Evolutionary conservation across 805 yeast species (phyloP).

Genomic region (Candida incommunis): DNA sequence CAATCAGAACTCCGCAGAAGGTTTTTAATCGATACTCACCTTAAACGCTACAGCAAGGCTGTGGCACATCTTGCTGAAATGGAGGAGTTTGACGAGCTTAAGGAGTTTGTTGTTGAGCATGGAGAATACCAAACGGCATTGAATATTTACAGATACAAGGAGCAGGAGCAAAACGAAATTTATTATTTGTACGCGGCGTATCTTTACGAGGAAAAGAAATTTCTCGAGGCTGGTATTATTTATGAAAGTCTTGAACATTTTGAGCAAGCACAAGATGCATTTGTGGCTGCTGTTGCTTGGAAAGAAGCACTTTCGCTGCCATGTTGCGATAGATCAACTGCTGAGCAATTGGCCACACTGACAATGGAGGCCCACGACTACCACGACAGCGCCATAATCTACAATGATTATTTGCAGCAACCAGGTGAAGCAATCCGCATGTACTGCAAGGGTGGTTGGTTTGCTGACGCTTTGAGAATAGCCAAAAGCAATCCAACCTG

Average conservation of each 20-base stretch:
- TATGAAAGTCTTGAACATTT: constrained; percentile 52
- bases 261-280: constrained; percentile 55
- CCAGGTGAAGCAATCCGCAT: constrained; percentile 47
- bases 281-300: constrained; percentile 65
- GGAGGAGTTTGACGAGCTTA: constrained; percentile 36
- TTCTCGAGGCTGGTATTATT: constrained; percentile 63
- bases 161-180: constrained; percentile 34
- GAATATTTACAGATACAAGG: constrained; percentile 36
- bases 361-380: constrained; percentile 49
- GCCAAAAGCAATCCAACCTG: constrained; percentile 27
- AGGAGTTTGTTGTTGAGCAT: constrained; percentile 56
- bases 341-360: constrained; percentile 44
- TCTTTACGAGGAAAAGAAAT: constrained; percentile 41
- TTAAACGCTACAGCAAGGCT: constrained; percentile 58
- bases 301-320: constrained; percentile 60
- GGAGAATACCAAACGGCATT: constrained; percentile 58
- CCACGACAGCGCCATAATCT: constrained; percentile 68
- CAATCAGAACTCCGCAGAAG: constrained; percentile 52
- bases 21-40: constrained; percentile 66
- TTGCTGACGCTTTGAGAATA: constrained; percentile 61
- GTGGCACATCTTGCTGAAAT: constrained; percentile 38
- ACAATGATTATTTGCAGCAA: constrained; percentile 45
- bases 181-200: constrained; percentile 48
- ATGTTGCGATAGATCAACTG: constrained; percentile 29
- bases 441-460: constrained; percentile 63